Evolutionary conservation across 805 yeast species (phyloP), one percentile per base, ranked within the genome.

Genomic region (Pichia rugopelliculosa): DNA sequence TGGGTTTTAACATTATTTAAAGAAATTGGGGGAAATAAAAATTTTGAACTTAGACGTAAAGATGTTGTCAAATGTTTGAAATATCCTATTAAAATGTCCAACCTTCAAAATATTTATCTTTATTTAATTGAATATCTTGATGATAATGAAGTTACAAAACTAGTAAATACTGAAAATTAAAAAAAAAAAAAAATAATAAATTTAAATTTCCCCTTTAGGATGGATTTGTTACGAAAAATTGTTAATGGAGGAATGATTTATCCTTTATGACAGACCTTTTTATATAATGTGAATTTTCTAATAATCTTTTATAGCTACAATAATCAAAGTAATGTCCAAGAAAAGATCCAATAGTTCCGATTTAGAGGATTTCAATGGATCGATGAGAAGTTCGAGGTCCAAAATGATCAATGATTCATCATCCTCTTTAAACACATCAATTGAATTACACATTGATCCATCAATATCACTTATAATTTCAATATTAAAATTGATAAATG

Each of bases 1-100:
- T 48, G 51, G 51, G 42, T 41, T 12, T 23, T 48, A 6, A 22
- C 48, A 4, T 17, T 48, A 10, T 48, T 48, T 13, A 44, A 41
- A 33, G 51, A 44, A 30, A 26, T 48, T 27, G 46, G 48, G 6
- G 38, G 38, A 10, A 33, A 48, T 18, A n/a, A 23, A 8, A 41
- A 48, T 6, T 45, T 44, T 26, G 21, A n/a, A 10, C 10, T 48
- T 4, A 24, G 48, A 3, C n/a, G 23, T 10, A 42, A 42, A 12
- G 43, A 41, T 23, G 25, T 48, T 15, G 10, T 37, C 17, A 41
- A 38, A 13, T 15, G 20, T 21, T 17, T 48, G 15, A 45, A 41
- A 26, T 36, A 27, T 4, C 51, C 51, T 10, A 4, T 34, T 8
- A 48, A 45, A 26, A 34, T 17, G 9, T 40, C 45, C 5, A 38